Conservation (phyloP, 208 protist species). For the Wallacemonas sp. region DNA sequence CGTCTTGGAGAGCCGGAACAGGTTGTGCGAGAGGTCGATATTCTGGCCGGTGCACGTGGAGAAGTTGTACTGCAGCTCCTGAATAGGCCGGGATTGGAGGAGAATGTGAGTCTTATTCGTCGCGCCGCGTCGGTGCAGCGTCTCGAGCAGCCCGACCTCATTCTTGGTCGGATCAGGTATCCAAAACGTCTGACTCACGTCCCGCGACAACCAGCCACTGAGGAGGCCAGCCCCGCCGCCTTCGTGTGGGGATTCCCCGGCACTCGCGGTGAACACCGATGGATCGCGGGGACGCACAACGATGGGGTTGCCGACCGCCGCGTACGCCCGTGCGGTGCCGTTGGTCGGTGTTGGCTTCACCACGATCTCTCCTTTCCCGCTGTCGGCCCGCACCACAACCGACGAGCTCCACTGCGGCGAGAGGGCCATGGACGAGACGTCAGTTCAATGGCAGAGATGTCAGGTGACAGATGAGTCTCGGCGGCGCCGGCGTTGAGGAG, state of each 20-base stretch:
- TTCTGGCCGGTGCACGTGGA: slow-evolving; percentile 66
- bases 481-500: neutral
- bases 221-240: neutral
- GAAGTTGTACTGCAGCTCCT: slow-evolving; percentile 79
- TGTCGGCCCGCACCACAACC: slow-evolving; percentile 56
- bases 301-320: slow-evolving; percentile 60
- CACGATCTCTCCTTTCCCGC: slow-evolving; percentile 21
- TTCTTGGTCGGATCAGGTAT: slow-evolving; percentile 47
- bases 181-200: slow-evolving; percentile 67
- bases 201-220: slow-evolving; percentile 23
- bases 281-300: slow-evolving; percentile 51
- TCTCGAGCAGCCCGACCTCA: slow-evolving; percentile 70
- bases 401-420: slow-evolving; percentile 63
- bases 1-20: slow-evolving; percentile 76
- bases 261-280: slow-evolving; percentile 14
- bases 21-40: slow-evolving; percentile 76
- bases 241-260: neutral
- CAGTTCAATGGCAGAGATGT: too few species aligned
- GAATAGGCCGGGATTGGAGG: slow-evolving; percentile 61
- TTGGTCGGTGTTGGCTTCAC: slow-evolving; percentile 29
- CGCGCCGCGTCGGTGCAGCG: slow-evolving; percentile 45
- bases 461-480: neutral
- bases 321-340: slow-evolving; percentile 35
- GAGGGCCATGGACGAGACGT: slow-evolving; percentile 39
- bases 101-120: slow-evolving; percentile 56